phyloP scores from a whole-genome alignment of 2,329 filamentous ascomycete genomes.

The Lanzia echinophila region DNA sequence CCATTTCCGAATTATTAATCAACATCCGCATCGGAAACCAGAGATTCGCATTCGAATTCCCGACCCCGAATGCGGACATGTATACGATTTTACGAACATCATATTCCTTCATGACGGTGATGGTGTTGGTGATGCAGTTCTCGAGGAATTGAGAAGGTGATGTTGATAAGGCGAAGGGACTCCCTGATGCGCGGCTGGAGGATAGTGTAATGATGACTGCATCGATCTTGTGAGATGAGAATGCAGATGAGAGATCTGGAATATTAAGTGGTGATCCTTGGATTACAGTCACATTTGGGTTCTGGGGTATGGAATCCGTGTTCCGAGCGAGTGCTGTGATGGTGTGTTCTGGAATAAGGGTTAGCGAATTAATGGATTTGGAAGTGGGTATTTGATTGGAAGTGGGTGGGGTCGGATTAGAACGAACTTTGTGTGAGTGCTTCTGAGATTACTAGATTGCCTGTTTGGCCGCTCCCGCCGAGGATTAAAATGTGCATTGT shows the following conservation, averaged over 20 bases:
- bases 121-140: not conserved
- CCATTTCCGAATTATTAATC: conserved; percentile 40
- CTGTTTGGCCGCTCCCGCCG: conserved; percentile 42
- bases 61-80: conserved; percentile 45
- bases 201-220: conserved; percentile 45
- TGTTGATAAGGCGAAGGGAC: conserved; percentile 38
- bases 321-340: conserved; percentile 42
- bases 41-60: conserved; percentile 38
- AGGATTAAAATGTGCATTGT: conserved; percentile 39
- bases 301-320: conserved; percentile 27
- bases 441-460: conserved; percentile 36
- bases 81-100: conserved; percentile 38
- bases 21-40: conserved; percentile 37
- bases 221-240: conserved; percentile 20
- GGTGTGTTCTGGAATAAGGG: conserved; percentile 30
- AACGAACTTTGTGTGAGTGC: conserved; percentile 28
- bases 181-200: conserved; percentile 39
- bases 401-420: not conserved
- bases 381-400: too few relatives aligned
- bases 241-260: conserved; percentile 3
- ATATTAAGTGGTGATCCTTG: conserved; percentile 25
- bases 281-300: conserved; percentile 34
- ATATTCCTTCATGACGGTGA: conserved; percentile 33
- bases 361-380: not conserved
- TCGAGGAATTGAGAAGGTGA: conserved; percentile 1